Base-by-base conservation (phyloP, 495 filamentous ascomycete genomes). In the Trichoderma parareesei region DNA sequence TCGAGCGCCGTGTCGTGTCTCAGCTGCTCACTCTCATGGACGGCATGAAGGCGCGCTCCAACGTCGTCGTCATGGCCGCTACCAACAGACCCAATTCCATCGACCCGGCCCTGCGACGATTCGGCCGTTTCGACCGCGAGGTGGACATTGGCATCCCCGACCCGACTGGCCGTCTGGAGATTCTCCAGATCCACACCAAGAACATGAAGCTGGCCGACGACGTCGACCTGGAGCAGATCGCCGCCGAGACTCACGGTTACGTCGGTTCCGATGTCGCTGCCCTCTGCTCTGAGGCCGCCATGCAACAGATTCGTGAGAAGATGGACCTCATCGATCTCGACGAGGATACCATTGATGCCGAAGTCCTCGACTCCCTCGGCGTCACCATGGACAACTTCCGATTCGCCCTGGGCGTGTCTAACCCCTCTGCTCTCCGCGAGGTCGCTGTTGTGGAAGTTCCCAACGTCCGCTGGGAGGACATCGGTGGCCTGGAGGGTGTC, bases 371-470 rank as follows among this genome's bases (percentile, higher is more conserved):
- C 78, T 96, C 94, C 38, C 87, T 98, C 53, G 94, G 94, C 76
- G 94, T 98, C 63, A 98, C 94, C 65, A 97, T 97, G 91, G 94
- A 98, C 74, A 98, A 98, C 85, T 98, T 98, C 91, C 89, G 93
- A 67, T 98, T 95, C 70, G 93, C 94, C 63, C 88, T 98, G 63
- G 94, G 94, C 74, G 92, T 96, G 68, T 96, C 91, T 77, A 98
- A 98, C 84, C 94, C 94, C 68, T 98, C 95, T 70, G 94, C 94
- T 67, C 91, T 98, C 57, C 94, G 94, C 79, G 94, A 98, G 77
- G 95, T 98, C 72, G 94, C 95, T 37, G 94, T 98, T 69, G 94
- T 98, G 78, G 94, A 98, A 78, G 94, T 97, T 67, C 94, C 94
- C 77, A 98, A 98, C 77, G 91, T 96, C 67, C 92, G 94, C 77